Evolutionary conservation across 805 yeast genomes (phyloP), one percentile per base, ranked within the genome.

Genomic region (Ascoidea tarda): DNA sequence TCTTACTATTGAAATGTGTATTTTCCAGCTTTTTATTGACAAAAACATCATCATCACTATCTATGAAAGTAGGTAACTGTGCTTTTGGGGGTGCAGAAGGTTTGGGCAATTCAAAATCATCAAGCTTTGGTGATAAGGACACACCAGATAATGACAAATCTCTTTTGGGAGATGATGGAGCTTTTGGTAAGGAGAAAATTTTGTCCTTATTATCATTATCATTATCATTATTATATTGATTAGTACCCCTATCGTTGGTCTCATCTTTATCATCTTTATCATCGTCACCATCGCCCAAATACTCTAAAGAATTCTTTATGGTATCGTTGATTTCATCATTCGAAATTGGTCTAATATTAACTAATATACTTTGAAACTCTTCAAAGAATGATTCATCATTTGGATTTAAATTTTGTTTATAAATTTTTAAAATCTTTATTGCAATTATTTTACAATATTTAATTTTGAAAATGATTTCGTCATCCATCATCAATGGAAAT

Each of bases 1-100:
- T 49, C n/a, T 49, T 54, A 2, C 52, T 32, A 28, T 46, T 50
- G n/a, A 48, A 49, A 16, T 51, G 53, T 1, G 47, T 51, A 10
- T 38, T 4, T 38, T 38, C 44, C 4, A 10, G 2, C 14, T 38
- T 38, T 1, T 38, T 4, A 38, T 38, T 14, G 8, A 2, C 1
- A 14, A 38, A 10, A 10, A 2, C 8, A 10, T 38, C 44, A 10
- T 38, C 44, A 38, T 38, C 44, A 38, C 44, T 38, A 10, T 38
- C 44, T 10, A 38, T 38, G 4, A 38, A 38, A 10, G 8, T 38
- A 10, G 44, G 44, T 4, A 38, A 38, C 28, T 21, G 2, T 21
- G 28, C 28, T 21, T 21, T 21, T 21, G 28, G 28, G 3, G 3
- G 3, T 21, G 28, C 28, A 21, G 28, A 21, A 21, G 28, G 28